Evolutionary conservation across 2,329 filamentous ascomycete genomes (phyloP).

Genomic region (Penicillium sp.): DNA sequence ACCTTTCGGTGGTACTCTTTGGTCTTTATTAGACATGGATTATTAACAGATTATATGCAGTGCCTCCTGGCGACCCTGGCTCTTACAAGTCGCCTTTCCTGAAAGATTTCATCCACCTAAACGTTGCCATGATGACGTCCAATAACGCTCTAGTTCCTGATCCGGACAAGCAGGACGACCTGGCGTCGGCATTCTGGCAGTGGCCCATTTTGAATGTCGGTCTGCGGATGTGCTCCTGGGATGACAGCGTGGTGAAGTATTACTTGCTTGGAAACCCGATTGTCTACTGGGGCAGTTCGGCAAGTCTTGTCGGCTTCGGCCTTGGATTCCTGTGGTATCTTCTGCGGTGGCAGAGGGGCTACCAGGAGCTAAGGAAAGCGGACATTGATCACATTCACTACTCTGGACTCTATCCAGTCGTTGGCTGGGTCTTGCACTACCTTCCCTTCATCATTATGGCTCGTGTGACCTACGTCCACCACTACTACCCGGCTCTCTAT

Average conservation of each 20-base stretch:
- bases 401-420: slow-evolving; percentile 79
- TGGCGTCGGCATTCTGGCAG: slow-evolving; percentile 96
- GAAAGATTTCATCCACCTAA: slow-evolving; percentile 95
- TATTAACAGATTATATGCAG: slow-evolving; percentile 43
- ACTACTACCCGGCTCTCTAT: slow-evolving; percentile 98
- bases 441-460: slow-evolving; percentile 96
- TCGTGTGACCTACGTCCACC: slow-evolving; percentile 96
- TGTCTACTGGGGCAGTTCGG: slow-evolving; percentile 91
- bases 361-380: slow-evolving; percentile 67
- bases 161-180: slow-evolving; percentile 96
- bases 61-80: slow-evolving; percentile 81
- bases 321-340: slow-evolving; percentile 76
- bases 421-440: slow-evolving; percentile 96
- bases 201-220: slow-evolving; percentile 95
- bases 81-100: slow-evolving; percentile 96
- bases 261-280: slow-evolving; percentile 95
- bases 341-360: slow-evolving; percentile 93
- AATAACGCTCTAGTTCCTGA: slow-evolving; percentile 98
- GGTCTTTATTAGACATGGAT: background rate
- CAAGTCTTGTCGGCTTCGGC: slow-evolving; percentile 66
- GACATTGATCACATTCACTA: slow-evolving; percentile 96
- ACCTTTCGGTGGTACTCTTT: background rate
- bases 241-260: slow-evolving; percentile 92
- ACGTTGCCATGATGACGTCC: slow-evolving; percentile 99
- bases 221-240: slow-evolving; percentile 98